Evolutionary conservation across 305 asterid species (phyloP).

Genomic region (Fraxinus latifolia): DNA sequence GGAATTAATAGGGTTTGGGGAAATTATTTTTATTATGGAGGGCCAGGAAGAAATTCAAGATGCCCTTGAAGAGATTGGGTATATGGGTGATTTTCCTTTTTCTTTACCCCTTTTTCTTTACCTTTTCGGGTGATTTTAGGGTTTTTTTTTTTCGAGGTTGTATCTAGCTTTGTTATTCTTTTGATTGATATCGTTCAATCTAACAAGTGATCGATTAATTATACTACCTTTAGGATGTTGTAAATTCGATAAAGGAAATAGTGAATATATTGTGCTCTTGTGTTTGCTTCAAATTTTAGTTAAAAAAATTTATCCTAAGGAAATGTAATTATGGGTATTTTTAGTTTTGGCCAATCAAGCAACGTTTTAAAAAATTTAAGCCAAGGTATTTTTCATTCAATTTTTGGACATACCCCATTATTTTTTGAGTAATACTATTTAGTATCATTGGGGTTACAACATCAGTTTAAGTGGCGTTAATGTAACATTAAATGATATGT

Average conservation of each 20-base stretch:
- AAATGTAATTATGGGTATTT: not conserved
- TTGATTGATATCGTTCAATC: constrained; percentile 34
- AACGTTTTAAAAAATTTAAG: not conserved
- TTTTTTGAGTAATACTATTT: too few relatives aligned
- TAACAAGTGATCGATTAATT: constrained; percentile 39
- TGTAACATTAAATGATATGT: too few relatives aligned
- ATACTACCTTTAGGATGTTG: constrained; percentile 38
- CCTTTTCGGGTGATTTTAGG: constrained; percentile 15
- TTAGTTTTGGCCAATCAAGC: not conserved
- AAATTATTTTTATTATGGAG: constrained; percentile 88
- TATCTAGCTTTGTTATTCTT: constrained; percentile 37
- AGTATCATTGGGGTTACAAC: too few relatives aligned
- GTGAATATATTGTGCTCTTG: constrained; percentile 43
- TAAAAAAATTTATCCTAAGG: not conserved
- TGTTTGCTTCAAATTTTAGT: constrained; percentile 1
- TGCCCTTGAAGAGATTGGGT: constrained; percentile 46
- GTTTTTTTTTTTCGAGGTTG: constrained; percentile 19
- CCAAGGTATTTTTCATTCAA: not conserved
- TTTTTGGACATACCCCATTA: not conserved
- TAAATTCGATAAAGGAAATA: constrained; percentile 46
- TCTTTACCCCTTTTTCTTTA: not conserved
- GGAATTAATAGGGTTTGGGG: constrained; percentile 87
- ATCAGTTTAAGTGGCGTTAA: too few relatives aligned
- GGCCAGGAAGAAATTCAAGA: constrained; percentile 79
- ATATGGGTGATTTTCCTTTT: not conserved